A percentile compares a stretch with the other conserved stretches of the same genome.
phyloP scores from a whole-genome alignment of 2,329 filamentous ascomycete genomes.

The Arthroderma uncinatum region DNA sequence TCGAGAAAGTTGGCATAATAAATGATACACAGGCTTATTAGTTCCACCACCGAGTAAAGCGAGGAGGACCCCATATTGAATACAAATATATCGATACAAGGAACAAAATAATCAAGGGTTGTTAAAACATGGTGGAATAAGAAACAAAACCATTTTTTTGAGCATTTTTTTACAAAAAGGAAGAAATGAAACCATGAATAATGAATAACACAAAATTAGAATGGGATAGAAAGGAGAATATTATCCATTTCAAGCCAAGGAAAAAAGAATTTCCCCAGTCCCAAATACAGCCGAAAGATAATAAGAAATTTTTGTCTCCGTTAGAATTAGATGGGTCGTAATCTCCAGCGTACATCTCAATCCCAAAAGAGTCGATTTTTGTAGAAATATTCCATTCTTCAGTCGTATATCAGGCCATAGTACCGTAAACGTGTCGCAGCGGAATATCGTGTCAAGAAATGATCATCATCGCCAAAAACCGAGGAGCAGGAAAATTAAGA shows the following conservation, averaged over 20 bases:
- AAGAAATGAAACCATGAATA: neutral
- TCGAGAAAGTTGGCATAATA: neutral
- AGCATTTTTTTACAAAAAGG: neutral
- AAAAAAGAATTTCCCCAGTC: neutral
- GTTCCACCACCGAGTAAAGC: neutral
- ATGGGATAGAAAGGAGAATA: neutral
- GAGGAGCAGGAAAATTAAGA: neutral
- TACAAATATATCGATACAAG: neutral
- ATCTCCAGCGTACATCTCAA: neutral
- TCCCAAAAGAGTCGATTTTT: neutral
- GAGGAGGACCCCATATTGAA: neutral
- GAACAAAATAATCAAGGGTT: neutral
- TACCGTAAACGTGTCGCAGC: neutral
- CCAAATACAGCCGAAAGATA: neutral
- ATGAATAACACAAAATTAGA: neutral
- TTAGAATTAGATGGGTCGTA: neutral
- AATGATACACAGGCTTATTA: neutral
- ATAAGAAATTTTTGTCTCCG: neutral
- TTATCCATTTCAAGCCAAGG: neutral
- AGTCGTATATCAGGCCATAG: neutral
- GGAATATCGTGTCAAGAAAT: neutral
- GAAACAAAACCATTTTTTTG: neutral
- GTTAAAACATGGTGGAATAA: neutral
- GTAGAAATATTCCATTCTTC: neutral
- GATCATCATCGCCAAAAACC: neutral